Percentiles rank a stretch among this genome's conserved stretches.
These are phyloP conservation scores for Rosa chinensis DNA, from an alignment of 306 rosid genomes.

Conservation along the genomic window DNA sequence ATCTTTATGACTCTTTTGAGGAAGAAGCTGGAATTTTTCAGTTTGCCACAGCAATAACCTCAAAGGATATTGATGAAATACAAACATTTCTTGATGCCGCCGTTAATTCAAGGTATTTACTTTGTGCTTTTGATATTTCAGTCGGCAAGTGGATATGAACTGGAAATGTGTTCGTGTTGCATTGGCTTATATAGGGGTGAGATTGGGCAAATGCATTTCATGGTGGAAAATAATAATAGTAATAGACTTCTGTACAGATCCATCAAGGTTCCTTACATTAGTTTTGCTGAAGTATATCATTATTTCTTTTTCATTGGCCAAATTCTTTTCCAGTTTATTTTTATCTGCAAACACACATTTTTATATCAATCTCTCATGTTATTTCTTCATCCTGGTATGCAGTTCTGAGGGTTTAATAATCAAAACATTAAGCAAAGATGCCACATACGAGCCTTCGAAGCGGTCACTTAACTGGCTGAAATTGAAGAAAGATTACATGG, in stretches of 20 bases:
- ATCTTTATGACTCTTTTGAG: slow-evolving; percentile 71
- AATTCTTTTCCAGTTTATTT: not conserved
- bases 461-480: slow-evolving; percentile 92
- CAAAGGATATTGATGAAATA: slow-evolving; percentile 90
- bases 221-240: not conserved
- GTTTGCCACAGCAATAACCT: slow-evolving; percentile 84
- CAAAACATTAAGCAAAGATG: slow-evolving; percentile 77
- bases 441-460: slow-evolving; percentile 93
- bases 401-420: slow-evolving; percentile 92
- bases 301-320: slow-evolving; percentile 7
- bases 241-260: not conserved
- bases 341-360: slow-evolving; percentile 6
- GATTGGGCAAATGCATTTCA: slow-evolving; percentile 13
- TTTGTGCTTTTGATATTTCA: slow-evolving; percentile 26
- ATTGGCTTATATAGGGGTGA: not conserved
- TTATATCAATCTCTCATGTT: slow-evolving; percentile 6
- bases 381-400: slow-evolving; percentile 36
- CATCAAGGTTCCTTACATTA: slow-evolving; percentile 8
- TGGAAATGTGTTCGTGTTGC: slow-evolving; percentile 10
- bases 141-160: slow-evolving; percentile 16
- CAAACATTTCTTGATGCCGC: slow-evolving; percentile 80
- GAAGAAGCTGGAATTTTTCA: slow-evolving; percentile 79
- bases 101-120: slow-evolving; percentile 61
- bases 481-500: slow-evolving; percentile 91
- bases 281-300: slow-evolving; percentile 4